phyloP scores from a whole-genome alignment of 306 rosid species.

The Lotus japonicus region DNA sequence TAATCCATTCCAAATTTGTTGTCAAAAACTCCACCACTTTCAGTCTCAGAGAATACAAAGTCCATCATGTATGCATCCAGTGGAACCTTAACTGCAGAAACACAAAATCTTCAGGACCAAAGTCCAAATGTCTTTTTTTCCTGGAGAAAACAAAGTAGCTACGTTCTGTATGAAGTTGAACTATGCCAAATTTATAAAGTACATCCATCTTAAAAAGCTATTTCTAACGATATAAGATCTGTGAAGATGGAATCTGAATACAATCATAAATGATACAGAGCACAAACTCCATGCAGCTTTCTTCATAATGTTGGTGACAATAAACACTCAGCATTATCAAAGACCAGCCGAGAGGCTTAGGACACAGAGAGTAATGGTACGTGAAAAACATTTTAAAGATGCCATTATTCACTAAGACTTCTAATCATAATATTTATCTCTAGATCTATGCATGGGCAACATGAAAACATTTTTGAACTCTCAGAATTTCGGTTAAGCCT shows the following conservation, averaged over 20 bases:
- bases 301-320: not conserved
- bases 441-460: not conserved
- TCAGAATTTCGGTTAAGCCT: no score
- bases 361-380: not conserved
- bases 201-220: not conserved
- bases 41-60: slow-evolving; percentile 88
- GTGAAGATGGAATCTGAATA: slow-evolving; percentile 2
- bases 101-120: slow-evolving; percentile 24
- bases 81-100: slow-evolving; percentile 83
- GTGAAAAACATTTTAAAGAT: not conserved
- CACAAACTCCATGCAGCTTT: not conserved
- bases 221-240: not conserved
- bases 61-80: slow-evolving; percentile 89
- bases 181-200: not conserved
- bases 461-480: not conserved
- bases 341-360: not conserved
- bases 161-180: slow-evolving; percentile 8
- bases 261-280: not conserved
- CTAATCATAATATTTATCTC: slow-evolving; percentile 13
- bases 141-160: slow-evolving; percentile 6
- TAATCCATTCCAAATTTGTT: slow-evolving; percentile 83
- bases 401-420: not conserved
- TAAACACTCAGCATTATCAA: not conserved
- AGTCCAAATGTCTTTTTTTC: not conserved
- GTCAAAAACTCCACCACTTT: slow-evolving; percentile 86